A percentile compares a stretch with the other conserved stretches of the same genome.
phyloP scores from a whole-genome alignment of 108 stramenopile genomes.

The Cyclotella distinguenda region DNA sequence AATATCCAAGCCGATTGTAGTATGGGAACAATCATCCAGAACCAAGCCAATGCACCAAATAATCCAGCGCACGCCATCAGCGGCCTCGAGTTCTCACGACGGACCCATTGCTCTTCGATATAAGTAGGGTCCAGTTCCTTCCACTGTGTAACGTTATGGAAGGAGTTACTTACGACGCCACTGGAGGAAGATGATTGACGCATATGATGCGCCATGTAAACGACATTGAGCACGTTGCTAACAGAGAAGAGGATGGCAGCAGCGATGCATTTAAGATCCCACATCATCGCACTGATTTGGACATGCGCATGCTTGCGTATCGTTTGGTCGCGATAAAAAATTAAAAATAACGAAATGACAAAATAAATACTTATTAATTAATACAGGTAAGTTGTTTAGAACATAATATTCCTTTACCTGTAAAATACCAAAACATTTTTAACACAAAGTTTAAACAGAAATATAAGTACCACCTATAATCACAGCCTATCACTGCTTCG shows the following conservation, averaged over 20 bases:
- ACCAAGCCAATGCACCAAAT: slow-evolving; percentile 63
- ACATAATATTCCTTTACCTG: too few relatives aligned
- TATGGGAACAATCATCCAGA: slow-evolving; percentile 64
- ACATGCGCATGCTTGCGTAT: too few relatives aligned
- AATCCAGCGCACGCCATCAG: slow-evolving; percentile 29
- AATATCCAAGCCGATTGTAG: slow-evolving; percentile 69
- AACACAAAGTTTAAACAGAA: too few relatives aligned
- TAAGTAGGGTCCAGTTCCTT: slow-evolving; percentile 61
- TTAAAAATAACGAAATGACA: too few relatives aligned
- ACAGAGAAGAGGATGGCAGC: slow-evolving; percentile 25
- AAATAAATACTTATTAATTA: too few relatives aligned
- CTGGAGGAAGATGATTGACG: neutral
- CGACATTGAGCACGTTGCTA: slow-evolving; percentile 28
- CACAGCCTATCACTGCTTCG: too few relatives aligned
- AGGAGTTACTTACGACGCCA: neutral
- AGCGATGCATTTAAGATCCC: slow-evolving; percentile 43
- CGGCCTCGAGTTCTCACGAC: slow-evolving; percentile 6
- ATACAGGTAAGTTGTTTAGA: too few relatives aligned
- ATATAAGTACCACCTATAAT: too few relatives aligned
- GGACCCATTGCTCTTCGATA: slow-evolving; percentile 54
- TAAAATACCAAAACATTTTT: too few relatives aligned
- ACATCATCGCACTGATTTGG: too few relatives aligned
- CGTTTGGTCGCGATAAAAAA: too few relatives aligned
- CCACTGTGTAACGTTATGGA: slow-evolving; percentile 18
- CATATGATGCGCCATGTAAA: slow-evolving; percentile 9